A percentile compares a stretch with the other conserved stretches of the same genome.
Evolutionary conservation across 2,329 filamentous ascomycete genomes (phyloP).

Genomic region (Cladophialophora chaetospira): DNA sequence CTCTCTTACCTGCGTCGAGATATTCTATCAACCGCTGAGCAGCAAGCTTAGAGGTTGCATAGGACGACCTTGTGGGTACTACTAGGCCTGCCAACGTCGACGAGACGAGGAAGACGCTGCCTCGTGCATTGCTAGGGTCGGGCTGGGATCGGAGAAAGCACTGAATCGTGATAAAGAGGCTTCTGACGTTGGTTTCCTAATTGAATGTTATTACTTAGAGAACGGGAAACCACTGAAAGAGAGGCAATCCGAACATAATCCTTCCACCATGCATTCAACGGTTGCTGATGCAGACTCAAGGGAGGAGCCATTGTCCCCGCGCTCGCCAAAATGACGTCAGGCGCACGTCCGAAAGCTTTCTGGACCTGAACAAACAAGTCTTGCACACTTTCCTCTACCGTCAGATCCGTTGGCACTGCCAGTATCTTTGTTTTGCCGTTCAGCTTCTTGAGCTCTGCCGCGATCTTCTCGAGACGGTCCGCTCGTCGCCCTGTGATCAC

Average conservation of each 20-base stretch:
- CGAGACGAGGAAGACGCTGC: background rate
- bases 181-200: background rate
- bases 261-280: background rate
- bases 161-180: background rate
- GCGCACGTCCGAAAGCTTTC: background rate
- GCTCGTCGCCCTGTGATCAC: background rate
- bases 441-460: background rate
- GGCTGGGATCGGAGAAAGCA: background rate
- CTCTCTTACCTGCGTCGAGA: background rate
- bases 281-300: background rate
- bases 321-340: background rate
- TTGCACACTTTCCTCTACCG: background rate
- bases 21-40: background rate
- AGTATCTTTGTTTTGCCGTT: background rate
- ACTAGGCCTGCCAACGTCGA: background rate
- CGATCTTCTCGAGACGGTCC: background rate
- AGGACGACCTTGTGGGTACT: background rate
- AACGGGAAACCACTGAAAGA: background rate
- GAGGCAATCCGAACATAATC: no score
- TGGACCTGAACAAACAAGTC: background rate
- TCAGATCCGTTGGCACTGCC: background rate
- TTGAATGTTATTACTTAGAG: background rate
- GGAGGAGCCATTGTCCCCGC: background rate
- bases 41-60: background rate
- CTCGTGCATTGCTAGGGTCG: background rate